phyloP scores from a whole-genome alignment of 768 basidiomycete species.

The Hypholoma sublateritium region DNA sequence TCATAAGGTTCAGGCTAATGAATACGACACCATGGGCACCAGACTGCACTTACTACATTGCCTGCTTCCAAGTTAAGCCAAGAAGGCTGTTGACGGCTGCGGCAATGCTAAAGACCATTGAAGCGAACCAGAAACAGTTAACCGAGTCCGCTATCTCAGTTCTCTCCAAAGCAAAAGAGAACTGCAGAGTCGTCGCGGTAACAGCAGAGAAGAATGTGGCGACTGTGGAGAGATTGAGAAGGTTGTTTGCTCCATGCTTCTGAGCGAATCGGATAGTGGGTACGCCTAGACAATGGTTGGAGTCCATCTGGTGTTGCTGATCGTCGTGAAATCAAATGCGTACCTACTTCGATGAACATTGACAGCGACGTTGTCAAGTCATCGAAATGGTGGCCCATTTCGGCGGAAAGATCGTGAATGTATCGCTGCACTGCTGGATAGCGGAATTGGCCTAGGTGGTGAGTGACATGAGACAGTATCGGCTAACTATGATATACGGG shows the following conservation, averaged over 20 bases:
- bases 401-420: constrained; percentile 70
- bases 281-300: constrained; percentile 46
- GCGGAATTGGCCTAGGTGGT: constrained; percentile 59
- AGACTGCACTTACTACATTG: constrained; percentile 66
- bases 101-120: constrained; percentile 74
- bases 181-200: constrained; percentile 72
- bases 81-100: constrained; percentile 78
- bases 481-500: background rate
- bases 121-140: constrained; percentile 75
- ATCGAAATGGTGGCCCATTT: constrained; percentile 75
- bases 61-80: constrained; percentile 78
- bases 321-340: constrained; percentile 15
- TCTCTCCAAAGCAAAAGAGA: constrained; percentile 47
- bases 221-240: constrained; percentile 73
- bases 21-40: background rate
- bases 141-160: constrained; percentile 48
- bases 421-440: constrained; percentile 73
- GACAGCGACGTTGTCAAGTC: constrained; percentile 65
- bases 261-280: constrained; percentile 77
- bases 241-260: constrained; percentile 66
- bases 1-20: no score
- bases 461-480: background rate
- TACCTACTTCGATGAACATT: constrained; percentile 77
- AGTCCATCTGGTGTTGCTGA: background rate
- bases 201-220: constrained; percentile 80